phyloP scores from a whole-genome alignment of 1,284 basidiomycete genomes.

The Tremellales sp. region DNA sequence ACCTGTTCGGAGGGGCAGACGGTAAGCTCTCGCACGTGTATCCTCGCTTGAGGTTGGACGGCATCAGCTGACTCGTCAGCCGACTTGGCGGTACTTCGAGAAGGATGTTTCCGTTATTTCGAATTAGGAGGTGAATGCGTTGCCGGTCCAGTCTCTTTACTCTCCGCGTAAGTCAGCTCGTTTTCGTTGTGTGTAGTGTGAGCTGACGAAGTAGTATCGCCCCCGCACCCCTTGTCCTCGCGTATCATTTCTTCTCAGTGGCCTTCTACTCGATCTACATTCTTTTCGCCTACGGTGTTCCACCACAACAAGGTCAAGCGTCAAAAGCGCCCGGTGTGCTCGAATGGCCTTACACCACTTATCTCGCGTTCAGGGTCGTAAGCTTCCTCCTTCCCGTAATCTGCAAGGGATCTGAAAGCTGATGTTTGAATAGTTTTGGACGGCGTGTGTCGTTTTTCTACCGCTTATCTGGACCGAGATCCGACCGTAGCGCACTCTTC shows the following conservation, averaged over 20 bases:
- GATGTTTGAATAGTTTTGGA: slow-evolving; percentile 71
- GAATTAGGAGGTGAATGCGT: slow-evolving; percentile 87
- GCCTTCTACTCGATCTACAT: slow-evolving; percentile 89
- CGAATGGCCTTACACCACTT: slow-evolving; percentile 60
- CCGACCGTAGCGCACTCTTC: not conserved
- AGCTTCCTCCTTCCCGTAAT: slow-evolving; percentile 38
- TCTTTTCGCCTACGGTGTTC: slow-evolving; percentile 68
- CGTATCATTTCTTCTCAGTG: slow-evolving; percentile 91
- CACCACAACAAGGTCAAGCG: slow-evolving; percentile 8
- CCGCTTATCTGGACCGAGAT: slow-evolving; percentile 79
- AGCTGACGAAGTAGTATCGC: slow-evolving; percentile 51
- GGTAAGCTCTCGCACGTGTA: slow-evolving; percentile 54
- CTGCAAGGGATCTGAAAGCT: not conserved
- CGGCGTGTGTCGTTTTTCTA: slow-evolving; percentile 76
- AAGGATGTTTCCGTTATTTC: slow-evolving; percentile 97
- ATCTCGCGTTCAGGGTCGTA: slow-evolving; percentile 60
- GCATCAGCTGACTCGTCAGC: slow-evolving; percentile 5
- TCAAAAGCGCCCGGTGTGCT: slow-evolving; percentile 49
- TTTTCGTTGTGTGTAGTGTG: not conserved
- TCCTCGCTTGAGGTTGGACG: not conserved
- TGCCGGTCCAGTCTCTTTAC: slow-evolving; percentile 78
- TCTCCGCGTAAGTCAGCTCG: slow-evolving; percentile 63
- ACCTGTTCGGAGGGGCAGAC: slow-evolving; percentile 78
- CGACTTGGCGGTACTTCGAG: slow-evolving; percentile 71
- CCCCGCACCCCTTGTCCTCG: slow-evolving; percentile 71